Conservation (phyloP, 257 asterid species). For the Voacanga thouarsii region DNA sequence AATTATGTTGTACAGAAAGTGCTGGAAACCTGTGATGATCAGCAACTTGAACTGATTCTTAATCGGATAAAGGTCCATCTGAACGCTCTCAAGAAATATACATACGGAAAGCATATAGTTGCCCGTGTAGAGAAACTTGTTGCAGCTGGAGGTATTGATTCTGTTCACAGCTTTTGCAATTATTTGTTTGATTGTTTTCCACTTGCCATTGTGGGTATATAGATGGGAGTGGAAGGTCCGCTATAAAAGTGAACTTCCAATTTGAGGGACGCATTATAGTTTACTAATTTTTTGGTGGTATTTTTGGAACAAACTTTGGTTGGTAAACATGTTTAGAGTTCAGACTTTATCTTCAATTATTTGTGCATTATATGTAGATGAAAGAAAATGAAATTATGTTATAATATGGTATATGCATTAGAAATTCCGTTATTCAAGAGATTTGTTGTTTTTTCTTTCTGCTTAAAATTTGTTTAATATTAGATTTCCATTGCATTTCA, state of each 20-base stretch:
- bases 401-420: not conserved
- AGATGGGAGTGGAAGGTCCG: not conserved
- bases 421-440: not conserved
- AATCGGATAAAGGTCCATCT: constrained; percentile 70
- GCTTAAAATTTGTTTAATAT: not conserved
- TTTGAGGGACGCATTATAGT: not conserved
- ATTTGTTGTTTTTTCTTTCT: too few species aligned
- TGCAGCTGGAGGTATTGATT: constrained; percentile 70
- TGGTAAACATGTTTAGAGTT: not conserved
- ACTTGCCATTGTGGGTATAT: not conserved
- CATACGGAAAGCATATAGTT: constrained; percentile 84
- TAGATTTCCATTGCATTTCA: not conserved
- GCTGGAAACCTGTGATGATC: constrained; percentile 80
- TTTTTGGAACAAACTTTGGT: not conserved
- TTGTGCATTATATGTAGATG: not conserved
- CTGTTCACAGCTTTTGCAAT: not conserved
- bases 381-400: not conserved
- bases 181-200: not conserved
- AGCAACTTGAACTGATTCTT: constrained; percentile 66
- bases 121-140: constrained; percentile 93
- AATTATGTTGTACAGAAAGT: constrained; percentile 90
- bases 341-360: not conserved
- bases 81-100: constrained; percentile 69
- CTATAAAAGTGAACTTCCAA: not conserved
- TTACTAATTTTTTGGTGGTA: not conserved